These are phyloP conservation scores for Lolium perenne DNA, from an alignment of 176 grass and related monocot genomes.

Conservation along the genomic window DNA sequence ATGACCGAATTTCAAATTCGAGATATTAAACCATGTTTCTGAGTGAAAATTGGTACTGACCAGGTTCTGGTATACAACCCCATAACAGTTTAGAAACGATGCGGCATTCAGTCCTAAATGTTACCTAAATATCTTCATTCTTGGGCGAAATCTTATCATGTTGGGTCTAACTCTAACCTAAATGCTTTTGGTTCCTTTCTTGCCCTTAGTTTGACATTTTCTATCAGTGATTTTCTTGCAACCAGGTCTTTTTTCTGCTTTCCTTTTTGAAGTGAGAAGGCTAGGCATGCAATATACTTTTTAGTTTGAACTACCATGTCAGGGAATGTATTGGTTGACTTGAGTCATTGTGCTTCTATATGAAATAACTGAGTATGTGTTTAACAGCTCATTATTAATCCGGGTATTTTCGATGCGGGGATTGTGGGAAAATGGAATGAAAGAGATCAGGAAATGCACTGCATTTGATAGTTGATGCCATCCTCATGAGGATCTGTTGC, in stretches of 20 bases:
- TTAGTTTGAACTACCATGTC: conserved; percentile 1
- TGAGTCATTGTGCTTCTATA: neutral
- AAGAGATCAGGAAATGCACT: neutral
- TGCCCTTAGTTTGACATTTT: neutral
- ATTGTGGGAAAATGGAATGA: neutral
- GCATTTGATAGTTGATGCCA: neutral
- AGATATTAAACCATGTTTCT: neutral
- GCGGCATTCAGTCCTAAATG: neutral
- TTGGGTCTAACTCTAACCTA: neutral
- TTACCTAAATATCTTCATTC: neutral
- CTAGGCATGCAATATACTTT: neutral
- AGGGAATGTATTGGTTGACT: neutral
- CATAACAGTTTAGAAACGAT: neutral
- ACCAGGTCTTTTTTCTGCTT: neutral
- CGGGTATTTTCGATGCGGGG: neutral
- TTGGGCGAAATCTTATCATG: neutral
- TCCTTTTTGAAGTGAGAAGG: neutral
- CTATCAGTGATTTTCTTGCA: neutral
- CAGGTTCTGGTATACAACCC: neutral
- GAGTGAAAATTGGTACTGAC: neutral
- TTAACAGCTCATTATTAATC: neutral
- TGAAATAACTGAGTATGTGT: neutral
- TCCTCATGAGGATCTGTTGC: neutral
- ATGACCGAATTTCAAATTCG: neutral
- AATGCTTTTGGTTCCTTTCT: neutral